phyloP scores from a whole-genome alignment of 257 asterid genomes.

The Nicotiana obtusifolia region DNA sequence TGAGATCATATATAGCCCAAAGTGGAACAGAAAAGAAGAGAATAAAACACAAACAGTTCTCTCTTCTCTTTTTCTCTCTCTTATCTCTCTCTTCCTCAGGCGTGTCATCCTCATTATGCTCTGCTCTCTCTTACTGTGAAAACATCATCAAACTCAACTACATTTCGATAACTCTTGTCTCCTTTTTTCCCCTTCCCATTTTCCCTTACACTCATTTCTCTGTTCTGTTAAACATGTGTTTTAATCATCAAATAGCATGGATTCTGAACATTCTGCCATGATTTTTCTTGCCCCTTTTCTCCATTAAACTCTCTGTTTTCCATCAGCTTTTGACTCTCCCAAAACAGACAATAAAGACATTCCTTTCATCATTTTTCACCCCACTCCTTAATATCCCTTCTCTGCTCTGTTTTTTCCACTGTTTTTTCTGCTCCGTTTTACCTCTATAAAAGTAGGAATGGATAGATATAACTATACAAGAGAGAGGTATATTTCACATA shows the following conservation, averaged over 20 bases:
- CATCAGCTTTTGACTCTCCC: slow-evolving; percentile 53
- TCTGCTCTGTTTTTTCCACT: neutral
- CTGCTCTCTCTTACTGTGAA: slow-evolving; percentile 12
- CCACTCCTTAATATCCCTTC: neutral
- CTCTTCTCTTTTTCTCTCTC: neutral
- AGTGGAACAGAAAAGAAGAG: slow-evolving; percentile 3
- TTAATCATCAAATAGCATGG: neutral
- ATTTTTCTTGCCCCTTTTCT: neutral
- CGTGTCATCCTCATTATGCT: slow-evolving; percentile 31
- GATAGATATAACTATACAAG: slow-evolving; percentile 25
- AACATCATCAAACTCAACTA: slow-evolving; percentile 24
- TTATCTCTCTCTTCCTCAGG: slow-evolving; percentile 14
- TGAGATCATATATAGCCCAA: slow-evolving; percentile 12
- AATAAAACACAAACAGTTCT: slow-evolving; percentile 12
- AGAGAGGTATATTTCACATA: slow-evolving; percentile 9
- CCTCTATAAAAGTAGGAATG: slow-evolving; percentile 24
- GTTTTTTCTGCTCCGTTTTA: neutral
- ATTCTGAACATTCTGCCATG: neutral
- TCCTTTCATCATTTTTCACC: slow-evolving; percentile 23
- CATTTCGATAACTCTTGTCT: slow-evolving; percentile 40
- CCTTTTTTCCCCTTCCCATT: slow-evolving; percentile 26
- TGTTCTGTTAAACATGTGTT: neutral
- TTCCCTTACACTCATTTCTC: slow-evolving; percentile 15
- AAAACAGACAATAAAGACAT: slow-evolving; percentile 40
- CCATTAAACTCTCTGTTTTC: slow-evolving; percentile 18